A percentile compares a stretch with the other conserved stretches of the same genome.
Conservation (phyloP, 2,329 filamentous ascomycete genomes). For the Sclerotiophoma versabilis region DNA sequence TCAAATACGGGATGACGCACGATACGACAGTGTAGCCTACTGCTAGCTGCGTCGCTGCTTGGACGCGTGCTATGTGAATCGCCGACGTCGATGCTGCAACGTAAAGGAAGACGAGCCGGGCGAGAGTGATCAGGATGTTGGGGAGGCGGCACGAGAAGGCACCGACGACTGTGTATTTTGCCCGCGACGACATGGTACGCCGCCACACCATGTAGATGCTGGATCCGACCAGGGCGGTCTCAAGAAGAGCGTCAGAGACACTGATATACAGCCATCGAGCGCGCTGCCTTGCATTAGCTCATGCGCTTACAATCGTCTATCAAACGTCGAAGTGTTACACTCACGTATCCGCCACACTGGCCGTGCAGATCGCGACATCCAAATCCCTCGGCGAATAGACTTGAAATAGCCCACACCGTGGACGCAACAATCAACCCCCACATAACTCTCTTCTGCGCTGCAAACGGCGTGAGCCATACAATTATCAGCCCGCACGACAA, state of each 20-base stretch:
- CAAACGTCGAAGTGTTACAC: no score
- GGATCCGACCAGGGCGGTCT: conserved; percentile 18
- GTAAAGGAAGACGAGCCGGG: conserved; percentile 3
- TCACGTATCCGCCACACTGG: not conserved
- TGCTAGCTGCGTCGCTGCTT: conserved; percentile 10
- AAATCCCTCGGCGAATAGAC: conserved; percentile 15
- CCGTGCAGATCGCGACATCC: not conserved
- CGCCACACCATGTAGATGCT: conserved; percentile 17
- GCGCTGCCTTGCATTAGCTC: no score
- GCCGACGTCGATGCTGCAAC: not conserved
- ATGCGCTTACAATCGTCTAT: no score
- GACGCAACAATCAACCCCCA: conserved; percentile 6
- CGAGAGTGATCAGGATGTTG: conserved; percentile 8
- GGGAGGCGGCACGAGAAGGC: conserved; percentile 20
- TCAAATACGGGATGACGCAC: conserved; percentile 20
- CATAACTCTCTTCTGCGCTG: conserved; percentile 3
- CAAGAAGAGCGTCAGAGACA: conserved; percentile 18
- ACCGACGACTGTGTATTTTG: conserved; percentile 22
- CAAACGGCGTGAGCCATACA: conserved; percentile 19
- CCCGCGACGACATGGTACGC: conserved; percentile 11
- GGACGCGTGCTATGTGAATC: conserved; percentile 9
- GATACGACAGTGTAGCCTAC: conserved; percentile 18
- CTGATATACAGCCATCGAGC: conserved; percentile 21
- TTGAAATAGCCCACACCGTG: conserved; percentile 16
- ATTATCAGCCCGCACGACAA: conserved; percentile 18